Conservation (phyloP, 805 yeast species). For the Yamadazyma ubonensis region DNA sequence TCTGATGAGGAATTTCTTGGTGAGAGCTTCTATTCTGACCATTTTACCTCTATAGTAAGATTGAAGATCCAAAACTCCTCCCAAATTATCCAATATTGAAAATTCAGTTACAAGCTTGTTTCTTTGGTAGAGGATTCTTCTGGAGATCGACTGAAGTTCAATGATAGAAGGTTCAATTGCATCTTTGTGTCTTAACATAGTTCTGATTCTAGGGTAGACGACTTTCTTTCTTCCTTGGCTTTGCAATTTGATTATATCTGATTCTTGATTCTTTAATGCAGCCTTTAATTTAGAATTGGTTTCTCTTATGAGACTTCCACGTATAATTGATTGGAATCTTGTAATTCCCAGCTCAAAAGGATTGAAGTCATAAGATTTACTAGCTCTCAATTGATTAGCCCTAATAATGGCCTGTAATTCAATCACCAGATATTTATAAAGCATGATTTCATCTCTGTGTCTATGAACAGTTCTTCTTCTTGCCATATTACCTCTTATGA, state of each 20-base stretch:
- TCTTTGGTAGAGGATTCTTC: slow-evolving; percentile 25
- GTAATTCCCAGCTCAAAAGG: slow-evolving; percentile 21
- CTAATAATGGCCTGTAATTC: slow-evolving; percentile 42
- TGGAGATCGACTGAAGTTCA: slow-evolving; percentile 29
- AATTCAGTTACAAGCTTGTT: slow-evolving; percentile 19
- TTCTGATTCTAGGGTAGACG: slow-evolving; percentile 20
- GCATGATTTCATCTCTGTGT: slow-evolving; percentile 33
- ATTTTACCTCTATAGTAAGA: slow-evolving; percentile 37
- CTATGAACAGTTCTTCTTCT: slow-evolving; percentile 32
- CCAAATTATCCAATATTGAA: slow-evolving; percentile 15
- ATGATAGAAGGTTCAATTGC: slow-evolving; percentile 23
- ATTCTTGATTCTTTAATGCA: slow-evolving; percentile 13
- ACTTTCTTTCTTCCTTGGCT: slow-evolving; percentile 29
- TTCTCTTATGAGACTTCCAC: slow-evolving; percentile 39
- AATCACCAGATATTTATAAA: slow-evolving; percentile 31
- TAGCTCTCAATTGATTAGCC: slow-evolving; percentile 20
- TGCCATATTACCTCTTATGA: slow-evolving; percentile 48
- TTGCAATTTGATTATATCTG: slow-evolving; percentile 36
- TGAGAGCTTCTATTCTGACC: slow-evolving; percentile 26
- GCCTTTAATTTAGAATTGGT: slow-evolving; percentile 12
- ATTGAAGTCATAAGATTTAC: slow-evolving; percentile 9
- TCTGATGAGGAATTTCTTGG: slow-evolving; percentile 10
- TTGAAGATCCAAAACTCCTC: slow-evolving; percentile 34
- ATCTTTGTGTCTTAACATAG: slow-evolving; percentile 23
- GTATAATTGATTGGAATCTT: slow-evolving; percentile 41